These are phyloP conservation scores for Tricholoma sp. DNA, from an alignment of 768 basidiomycete species.

Conservation along the genomic window DNA sequence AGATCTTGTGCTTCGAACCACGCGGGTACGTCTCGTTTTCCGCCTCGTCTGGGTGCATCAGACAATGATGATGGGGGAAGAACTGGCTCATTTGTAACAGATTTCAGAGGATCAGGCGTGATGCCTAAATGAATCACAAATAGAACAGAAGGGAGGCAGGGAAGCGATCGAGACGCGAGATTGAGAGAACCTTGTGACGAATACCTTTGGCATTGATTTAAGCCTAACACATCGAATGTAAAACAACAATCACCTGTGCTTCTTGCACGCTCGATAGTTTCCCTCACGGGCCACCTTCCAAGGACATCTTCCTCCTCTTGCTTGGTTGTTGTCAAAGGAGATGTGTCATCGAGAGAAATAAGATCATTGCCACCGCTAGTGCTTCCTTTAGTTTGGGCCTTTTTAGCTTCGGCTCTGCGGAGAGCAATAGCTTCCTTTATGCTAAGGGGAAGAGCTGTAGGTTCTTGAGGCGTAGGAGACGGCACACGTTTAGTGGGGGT, in stretches of 20 bases:
- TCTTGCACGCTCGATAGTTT: constrained; percentile 73
- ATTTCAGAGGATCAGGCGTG: constrained; percentile 63
- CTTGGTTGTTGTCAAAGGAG: constrained; percentile 28
- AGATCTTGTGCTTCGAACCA: constrained; percentile 86
- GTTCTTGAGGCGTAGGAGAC: constrained; percentile 7
- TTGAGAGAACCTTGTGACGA: constrained; percentile 61
- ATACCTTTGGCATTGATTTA: constrained; percentile 43
- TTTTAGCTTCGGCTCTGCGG: constrained; percentile 75
- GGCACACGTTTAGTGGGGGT: constrained; percentile 15
- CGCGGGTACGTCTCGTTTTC: constrained; percentile 44
- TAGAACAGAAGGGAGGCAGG: constrained; percentile 69
- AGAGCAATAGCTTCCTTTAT: constrained; percentile 78
- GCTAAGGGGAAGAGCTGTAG: constrained; percentile 30
- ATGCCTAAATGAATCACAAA: constrained; percentile 79
- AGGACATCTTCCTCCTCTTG: constrained; percentile 48
- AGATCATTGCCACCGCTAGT: constrained; percentile 30
- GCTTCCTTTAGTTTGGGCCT: constrained; percentile 32
- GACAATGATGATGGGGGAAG: constrained; percentile 34
- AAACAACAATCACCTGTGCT: constrained; percentile 58
- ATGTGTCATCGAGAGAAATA: constrained; percentile 43
- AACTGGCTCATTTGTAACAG: constrained; percentile 57
- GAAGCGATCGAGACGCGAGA: constrained; percentile 65
- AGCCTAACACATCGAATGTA: constrained; percentile 25
- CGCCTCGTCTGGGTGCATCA: constrained; percentile 31
- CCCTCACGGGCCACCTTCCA: constrained; percentile 62